phyloP scores from a whole-genome alignment of 495 filamentous ascomycete genomes.

The Jackrogersella minutella region DNA sequence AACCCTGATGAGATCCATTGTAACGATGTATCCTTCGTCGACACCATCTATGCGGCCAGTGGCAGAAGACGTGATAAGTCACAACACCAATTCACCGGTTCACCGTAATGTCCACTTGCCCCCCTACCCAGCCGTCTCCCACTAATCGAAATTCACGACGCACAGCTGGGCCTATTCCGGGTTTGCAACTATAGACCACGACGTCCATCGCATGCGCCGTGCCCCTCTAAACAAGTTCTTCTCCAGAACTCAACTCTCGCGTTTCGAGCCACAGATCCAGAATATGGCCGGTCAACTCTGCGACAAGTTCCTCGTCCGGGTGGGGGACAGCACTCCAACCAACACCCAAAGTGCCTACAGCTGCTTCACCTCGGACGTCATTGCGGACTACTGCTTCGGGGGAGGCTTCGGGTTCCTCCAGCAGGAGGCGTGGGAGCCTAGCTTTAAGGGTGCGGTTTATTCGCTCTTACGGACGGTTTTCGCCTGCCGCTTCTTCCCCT shows the following conservation, averaged over 20 bases:
- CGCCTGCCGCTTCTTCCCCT: conserved; percentile 30
- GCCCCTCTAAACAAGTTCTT: conserved; percentile 54
- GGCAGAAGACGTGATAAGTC: conserved; percentile 46
- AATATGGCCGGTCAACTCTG: conserved; percentile 27
- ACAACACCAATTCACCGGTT: conserved; percentile 40
- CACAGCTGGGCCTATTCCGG: conserved; percentile 31
- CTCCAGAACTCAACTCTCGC: conserved; percentile 40
- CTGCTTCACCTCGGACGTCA: conserved; percentile 37
- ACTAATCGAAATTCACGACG: background rate
- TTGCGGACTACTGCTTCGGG: conserved; percentile 40
- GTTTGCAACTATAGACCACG: conserved; percentile 52
- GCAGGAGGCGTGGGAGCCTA: conserved; percentile 28
- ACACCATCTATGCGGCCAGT: conserved; percentile 44
- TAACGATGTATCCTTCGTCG: conserved; percentile 42
- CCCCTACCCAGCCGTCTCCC: conserved; percentile 27
- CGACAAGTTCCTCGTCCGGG: conserved; percentile 30
- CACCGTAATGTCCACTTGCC: conserved; percentile 15
- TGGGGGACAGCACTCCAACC: conserved; percentile 5
- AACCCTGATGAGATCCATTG: conserved; percentile 48
- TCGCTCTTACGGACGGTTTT: conserved; percentile 6
- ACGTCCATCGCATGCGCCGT: conserved; percentile 49
- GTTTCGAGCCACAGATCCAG: conserved; percentile 44
- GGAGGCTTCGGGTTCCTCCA: conserved; percentile 31
- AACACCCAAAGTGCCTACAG: conserved; percentile 25
- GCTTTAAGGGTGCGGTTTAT: conserved; percentile 23